These are phyloP conservation scores for Neofusicoccum sp. DNA, from an alignment of 2,329 filamentous ascomycete species.

Conservation along the genomic window DNA sequence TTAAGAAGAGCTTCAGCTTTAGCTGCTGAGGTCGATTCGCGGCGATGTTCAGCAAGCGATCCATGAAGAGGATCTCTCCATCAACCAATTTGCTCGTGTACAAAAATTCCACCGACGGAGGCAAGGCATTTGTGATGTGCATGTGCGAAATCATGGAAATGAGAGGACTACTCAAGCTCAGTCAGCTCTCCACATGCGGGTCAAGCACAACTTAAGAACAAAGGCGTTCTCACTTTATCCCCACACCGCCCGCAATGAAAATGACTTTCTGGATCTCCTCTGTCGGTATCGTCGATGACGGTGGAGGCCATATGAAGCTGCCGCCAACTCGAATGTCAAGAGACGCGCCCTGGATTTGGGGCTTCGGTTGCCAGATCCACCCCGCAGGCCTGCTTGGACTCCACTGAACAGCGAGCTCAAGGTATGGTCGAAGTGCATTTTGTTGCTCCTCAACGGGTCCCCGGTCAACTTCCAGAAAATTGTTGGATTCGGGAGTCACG, in stretches of 20 bases:
- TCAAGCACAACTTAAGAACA: constrained; percentile 22
- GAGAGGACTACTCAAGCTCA: constrained; percentile 59
- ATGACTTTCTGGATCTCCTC: constrained; percentile 61
- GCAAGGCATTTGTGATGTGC: constrained; percentile 43
- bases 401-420: constrained; percentile 79
- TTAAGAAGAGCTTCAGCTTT: constrained; percentile 39
- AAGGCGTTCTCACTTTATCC: constrained; percentile 65
- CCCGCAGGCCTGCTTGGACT: constrained; percentile 74
- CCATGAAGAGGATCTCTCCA: constrained; percentile 39
- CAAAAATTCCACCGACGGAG: constrained; percentile 59
- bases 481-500: constrained; percentile 27
- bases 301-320: constrained; percentile 78
- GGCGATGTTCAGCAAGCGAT: constrained; percentile 31
- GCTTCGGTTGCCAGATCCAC: constrained; percentile 68
- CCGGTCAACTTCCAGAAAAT: constrained; percentile 16
- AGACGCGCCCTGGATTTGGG: constrained; percentile 60
- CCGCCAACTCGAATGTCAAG: constrained; percentile 76
- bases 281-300: constrained; percentile 38
- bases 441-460: constrained; percentile 2
- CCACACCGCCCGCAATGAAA: constrained; percentile 79
- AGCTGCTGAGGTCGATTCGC: background rate
- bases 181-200: background rate
- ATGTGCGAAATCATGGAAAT: constrained; percentile 72
- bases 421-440: constrained; percentile 47
- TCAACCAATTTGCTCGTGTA: constrained; percentile 59